Evolutionary conservation across 139 green algal species (phyloP).

Genomic region (Micromonas commoda): DNA sequence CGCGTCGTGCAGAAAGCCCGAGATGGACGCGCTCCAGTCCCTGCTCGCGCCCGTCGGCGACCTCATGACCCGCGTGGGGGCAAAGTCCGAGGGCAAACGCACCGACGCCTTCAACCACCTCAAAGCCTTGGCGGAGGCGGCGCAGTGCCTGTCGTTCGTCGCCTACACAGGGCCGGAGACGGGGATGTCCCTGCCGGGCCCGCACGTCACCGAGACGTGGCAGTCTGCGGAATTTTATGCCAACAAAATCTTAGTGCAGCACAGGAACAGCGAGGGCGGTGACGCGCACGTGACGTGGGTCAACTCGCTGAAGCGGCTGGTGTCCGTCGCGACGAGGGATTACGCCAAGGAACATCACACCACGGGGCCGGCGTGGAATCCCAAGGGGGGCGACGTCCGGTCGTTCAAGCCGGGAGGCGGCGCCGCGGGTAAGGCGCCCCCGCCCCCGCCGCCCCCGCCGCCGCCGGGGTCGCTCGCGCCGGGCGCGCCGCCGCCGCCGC

Average conservation of each 20-base stretch:
- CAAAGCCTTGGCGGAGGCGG: conserved; percentile 64
- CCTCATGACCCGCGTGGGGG: conserved; percentile 49
- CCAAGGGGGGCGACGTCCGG: conserved; percentile 35
- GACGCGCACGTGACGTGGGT: conserved; percentile 59
- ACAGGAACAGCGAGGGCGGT: conserved; percentile 43
- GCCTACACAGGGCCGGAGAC: conserved; percentile 67
- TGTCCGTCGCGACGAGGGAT: conserved; percentile 43
- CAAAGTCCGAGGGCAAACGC: conserved; percentile 50
- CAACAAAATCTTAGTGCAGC: conserved; percentile 82
- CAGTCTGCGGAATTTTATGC: conserved; percentile 78
- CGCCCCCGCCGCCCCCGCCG: conserved; percentile 53
- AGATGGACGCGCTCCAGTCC: conserved; percentile 43
- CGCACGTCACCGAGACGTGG: conserved; percentile 72
- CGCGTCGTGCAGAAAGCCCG: conserved; percentile 37
- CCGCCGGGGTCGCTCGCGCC: conserved; percentile 31
- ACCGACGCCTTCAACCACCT: conserved; percentile 51
- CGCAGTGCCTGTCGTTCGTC: conserved; percentile 70
- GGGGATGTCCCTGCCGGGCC: conserved; percentile 62
- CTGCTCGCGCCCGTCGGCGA: conserved; percentile 60
- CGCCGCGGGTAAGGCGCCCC: conserved; percentile 27
- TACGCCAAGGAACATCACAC: conserved; percentile 56
- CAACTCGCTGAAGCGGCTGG: conserved; percentile 60
- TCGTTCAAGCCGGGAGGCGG: conserved; percentile 38
- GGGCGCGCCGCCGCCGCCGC: conserved; percentile 45
- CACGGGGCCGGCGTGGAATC: conserved; percentile 62